phyloP scores from a whole-genome alignment of 2,329 filamentous ascomycete species.

The Scortechinia acanthostroma region DNA sequence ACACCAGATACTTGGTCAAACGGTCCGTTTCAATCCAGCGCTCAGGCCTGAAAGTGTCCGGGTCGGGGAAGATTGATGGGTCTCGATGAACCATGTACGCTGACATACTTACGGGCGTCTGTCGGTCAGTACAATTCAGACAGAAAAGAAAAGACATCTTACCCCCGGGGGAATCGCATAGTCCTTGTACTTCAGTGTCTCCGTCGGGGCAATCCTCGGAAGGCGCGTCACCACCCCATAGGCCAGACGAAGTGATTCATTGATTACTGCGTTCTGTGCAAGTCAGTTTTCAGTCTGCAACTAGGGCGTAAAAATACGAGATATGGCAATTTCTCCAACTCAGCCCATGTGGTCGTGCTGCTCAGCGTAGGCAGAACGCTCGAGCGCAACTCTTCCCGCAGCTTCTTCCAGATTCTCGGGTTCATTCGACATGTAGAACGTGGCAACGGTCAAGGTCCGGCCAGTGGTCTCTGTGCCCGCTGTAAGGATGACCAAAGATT shows the following conservation, averaged over 20 bases:
- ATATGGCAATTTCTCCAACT: constrained; percentile 29
- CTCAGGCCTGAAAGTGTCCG: constrained; percentile 10
- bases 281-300: neutral
- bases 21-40: constrained; percentile 11
- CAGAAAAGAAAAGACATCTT: constrained; percentile 4
- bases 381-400: constrained; percentile 14
- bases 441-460: no score
- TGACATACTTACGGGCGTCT: neutral
- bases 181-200: neutral
- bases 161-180: constrained; percentile 7
- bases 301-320: constrained; percentile 6
- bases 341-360: constrained; percentile 12
- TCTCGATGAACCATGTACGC: neutral
- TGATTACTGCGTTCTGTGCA: constrained; percentile 8
- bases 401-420: no score
- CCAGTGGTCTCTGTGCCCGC: constrained; percentile 29
- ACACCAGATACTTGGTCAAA: constrained; percentile 9
- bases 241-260: constrained; percentile 12
- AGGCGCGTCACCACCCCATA: constrained; percentile 9
- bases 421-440: no score
- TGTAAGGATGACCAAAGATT: constrained; percentile 22
- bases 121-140: neutral
- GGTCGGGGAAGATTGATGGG: constrained; percentile 1
- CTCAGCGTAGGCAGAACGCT: constrained; percentile 9
- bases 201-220: neutral